A percentile compares a stretch with the other conserved stretches of the same genome.
phyloP scores from a whole-genome alignment of 257 asterid genomes.

The Solanum lignicaule region DNA sequence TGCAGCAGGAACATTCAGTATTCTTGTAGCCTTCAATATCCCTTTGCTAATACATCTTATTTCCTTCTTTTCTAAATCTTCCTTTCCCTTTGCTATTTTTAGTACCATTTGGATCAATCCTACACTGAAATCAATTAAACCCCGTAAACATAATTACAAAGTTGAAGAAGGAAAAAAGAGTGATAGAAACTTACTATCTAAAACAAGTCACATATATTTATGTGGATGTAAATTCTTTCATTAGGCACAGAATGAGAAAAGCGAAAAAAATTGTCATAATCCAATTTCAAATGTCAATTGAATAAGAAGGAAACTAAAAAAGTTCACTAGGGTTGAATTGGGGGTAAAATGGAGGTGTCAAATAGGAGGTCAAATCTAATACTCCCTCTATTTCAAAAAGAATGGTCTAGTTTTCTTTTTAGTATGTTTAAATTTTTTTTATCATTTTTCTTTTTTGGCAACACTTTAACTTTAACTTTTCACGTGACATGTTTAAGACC shows the following conservation, averaged over 20 bases:
- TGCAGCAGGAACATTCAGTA: neutral
- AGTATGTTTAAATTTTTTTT: too few relatives aligned
- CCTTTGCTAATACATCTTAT: neutral
- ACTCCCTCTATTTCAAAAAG: accelerated
- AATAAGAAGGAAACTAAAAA: neutral
- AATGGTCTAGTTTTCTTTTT: too few relatives aligned
- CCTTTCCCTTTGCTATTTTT: neutral
- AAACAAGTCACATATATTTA: too few relatives aligned
- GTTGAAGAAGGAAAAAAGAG: neutral
- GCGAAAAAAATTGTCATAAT: neutral
- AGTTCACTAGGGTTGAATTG: neutral
- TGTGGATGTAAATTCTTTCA: too few relatives aligned
- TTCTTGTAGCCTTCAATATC: neutral
- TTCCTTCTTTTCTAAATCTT: neutral
- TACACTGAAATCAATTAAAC: neutral
- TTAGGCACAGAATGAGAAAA: neutral
- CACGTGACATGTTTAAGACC: too few relatives aligned
- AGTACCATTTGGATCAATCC: neutral
- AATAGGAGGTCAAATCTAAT: constrained; percentile 3
- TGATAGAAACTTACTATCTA: too few relatives aligned
- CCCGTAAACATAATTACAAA: neutral
- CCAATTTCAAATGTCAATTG: neutral
- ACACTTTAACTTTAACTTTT: too few relatives aligned
- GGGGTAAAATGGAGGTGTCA: neutral
- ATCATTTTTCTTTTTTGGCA: too few relatives aligned